Conservation (phyloP, 148 eudicot species). For the Cornus florida region DNA sequence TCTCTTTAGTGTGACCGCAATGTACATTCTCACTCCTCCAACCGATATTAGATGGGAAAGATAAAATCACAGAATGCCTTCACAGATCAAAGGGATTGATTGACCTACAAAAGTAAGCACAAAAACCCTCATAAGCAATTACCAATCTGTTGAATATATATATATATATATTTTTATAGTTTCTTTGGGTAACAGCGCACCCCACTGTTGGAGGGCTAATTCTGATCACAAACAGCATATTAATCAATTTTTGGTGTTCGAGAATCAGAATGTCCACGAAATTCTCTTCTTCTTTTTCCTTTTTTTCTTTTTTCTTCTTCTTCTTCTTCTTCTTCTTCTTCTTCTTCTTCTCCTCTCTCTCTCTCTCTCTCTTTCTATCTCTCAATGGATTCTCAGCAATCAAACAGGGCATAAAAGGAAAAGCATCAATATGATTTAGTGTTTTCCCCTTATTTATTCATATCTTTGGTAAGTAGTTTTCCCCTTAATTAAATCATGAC, state of each 20-base stretch:
- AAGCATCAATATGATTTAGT: neutral
- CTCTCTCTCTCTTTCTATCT: too few relatives aligned
- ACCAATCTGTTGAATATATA: neutral
- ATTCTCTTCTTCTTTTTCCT: too few relatives aligned
- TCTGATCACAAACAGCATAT: too few relatives aligned
- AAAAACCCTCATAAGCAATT: slow-evolving; percentile 2
- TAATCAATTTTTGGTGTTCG: too few relatives aligned
- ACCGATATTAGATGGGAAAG: slow-evolving; percentile 7
- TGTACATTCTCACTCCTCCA: slow-evolving; percentile 57
- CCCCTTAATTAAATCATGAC: neutral
- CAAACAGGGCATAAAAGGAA: neutral
- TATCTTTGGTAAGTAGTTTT: too few relatives aligned
- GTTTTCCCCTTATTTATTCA: neutral
- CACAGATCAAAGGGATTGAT: neutral
- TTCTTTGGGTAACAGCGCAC: neutral
- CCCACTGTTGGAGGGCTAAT: neutral
- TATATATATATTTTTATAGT: too few relatives aligned
- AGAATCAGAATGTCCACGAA: too few relatives aligned
- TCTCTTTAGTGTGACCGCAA: slow-evolving; percentile 40
- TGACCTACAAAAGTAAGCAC: slow-evolving; percentile 8
- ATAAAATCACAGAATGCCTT: slow-evolving; percentile 3
- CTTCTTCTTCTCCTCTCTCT: too few relatives aligned
- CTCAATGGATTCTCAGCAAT: neutral
- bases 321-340: too few relatives aligned
- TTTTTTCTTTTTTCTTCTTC: neutral